Evolutionary conservation across 352 stramenopile genomes (phyloP).

Genomic region (Aphanomyces cochlioides): DNA sequence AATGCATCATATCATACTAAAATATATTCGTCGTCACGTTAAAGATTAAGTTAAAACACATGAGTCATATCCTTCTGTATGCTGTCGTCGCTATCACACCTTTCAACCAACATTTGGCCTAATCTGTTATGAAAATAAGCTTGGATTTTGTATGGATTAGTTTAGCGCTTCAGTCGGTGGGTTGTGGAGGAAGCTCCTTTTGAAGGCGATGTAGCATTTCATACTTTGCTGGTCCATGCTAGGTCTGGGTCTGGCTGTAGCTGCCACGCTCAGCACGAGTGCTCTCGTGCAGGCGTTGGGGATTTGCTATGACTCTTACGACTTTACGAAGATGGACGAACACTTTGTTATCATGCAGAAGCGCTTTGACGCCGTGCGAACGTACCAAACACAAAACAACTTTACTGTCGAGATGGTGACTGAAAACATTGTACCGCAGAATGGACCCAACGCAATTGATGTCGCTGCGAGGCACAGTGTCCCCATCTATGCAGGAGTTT

Average conservation of each 20-base stretch:
- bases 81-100: too few relatives aligned
- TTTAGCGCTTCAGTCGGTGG: neutral
- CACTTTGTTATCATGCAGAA: conserved; percentile 26
- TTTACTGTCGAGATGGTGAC: neutral
- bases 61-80: too few relatives aligned
- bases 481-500: conserved; percentile 19
- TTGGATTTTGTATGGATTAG: neutral
- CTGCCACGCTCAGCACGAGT: neutral
- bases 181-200: neutral
- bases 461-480: conserved; percentile 9
- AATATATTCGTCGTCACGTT: too few relatives aligned
- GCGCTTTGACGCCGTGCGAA: conserved; percentile 24
- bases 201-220: neutral
- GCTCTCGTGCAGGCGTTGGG: neutral
- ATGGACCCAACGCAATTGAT: conserved; percentile 15
- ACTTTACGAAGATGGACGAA: conserved; percentile 25
- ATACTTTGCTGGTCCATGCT: neutral
- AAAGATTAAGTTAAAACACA: too few relatives aligned
- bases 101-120: too few relatives aligned
- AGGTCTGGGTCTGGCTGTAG: neutral
- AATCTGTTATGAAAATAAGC: too few relatives aligned
- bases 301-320: conserved; percentile 28
- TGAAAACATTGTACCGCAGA: too few relatives aligned
- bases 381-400: conserved; percentile 23
- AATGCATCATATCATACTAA: neutral